Conservation (phyloP, 768 basidiomycete genomes). For the Auricularia heimuer region DNA sequence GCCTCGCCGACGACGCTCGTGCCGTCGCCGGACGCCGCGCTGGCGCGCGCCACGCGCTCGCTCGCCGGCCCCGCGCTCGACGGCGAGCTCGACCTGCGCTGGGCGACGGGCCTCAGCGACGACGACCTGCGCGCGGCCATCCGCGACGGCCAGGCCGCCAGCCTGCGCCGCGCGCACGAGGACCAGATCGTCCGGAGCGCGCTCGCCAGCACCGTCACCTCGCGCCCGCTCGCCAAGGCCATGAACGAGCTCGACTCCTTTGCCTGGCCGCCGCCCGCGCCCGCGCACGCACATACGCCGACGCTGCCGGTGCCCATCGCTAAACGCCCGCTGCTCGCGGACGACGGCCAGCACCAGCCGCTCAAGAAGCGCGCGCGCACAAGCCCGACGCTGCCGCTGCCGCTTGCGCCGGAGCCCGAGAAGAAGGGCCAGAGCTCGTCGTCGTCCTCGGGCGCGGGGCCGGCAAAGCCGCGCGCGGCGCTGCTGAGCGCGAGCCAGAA, state of each 20-base stretch:
- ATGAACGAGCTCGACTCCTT: neutral
- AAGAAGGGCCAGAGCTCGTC: neutral
- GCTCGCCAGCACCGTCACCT: neutral
- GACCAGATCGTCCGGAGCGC: neutral
- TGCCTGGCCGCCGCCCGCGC: neutral
- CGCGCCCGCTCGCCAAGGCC: neutral
- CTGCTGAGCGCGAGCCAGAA: slow-evolving; percentile 79
- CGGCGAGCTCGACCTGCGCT: neutral
- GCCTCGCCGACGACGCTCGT: neutral
- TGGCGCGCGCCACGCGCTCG: neutral
- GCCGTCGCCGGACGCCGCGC: neutral
- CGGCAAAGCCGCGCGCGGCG: slow-evolving; percentile 2
- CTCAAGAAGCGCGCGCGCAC: no score
- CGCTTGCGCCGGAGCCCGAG: neutral
- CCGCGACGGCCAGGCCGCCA: neutral
- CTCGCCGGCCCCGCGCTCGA: neutral
- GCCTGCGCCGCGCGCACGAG: neutral
- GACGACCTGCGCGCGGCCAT: neutral
- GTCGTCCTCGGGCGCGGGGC: neutral
- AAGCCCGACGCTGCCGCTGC: no score
- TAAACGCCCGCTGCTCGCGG: no score
- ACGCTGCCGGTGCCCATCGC: no score
- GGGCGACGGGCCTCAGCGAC: neutral
- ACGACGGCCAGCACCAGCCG: no score
- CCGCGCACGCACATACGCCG: no score